Percentiles rank a stretch among this genome's conserved stretches.
phyloP scores from a whole-genome alignment of 192 early-diverging fungal genomes.

The Backusella morwellensis region DNA sequence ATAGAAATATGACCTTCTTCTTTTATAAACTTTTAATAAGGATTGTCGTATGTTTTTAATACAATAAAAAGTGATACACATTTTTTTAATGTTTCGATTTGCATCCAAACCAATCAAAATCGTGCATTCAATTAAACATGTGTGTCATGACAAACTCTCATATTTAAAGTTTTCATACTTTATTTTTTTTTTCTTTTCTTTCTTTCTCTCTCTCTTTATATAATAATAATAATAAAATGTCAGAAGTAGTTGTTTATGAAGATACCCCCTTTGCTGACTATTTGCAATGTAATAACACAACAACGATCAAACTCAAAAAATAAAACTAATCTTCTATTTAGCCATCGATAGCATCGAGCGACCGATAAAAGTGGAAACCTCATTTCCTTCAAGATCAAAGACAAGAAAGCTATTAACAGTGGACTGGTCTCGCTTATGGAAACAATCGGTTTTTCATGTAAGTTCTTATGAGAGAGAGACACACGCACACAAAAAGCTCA shows the following conservation, averaged over 20 bases:
- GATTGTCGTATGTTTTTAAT: too few species aligned
- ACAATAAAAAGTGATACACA: background rate
- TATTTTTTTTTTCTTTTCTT: background rate
- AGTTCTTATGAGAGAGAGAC: background rate
- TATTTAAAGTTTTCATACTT: background rate
- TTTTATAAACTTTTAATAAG: too few species aligned
- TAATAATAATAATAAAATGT: slow-evolving; percentile 29
- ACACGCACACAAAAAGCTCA: background rate
- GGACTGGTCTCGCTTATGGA: slow-evolving; percentile 11
- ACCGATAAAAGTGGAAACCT: slow-evolving; percentile 16
- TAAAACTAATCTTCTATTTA: background rate
- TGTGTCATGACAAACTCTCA: background rate
- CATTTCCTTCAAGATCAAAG: background rate
- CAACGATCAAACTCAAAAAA: background rate
- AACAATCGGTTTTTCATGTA: slow-evolving; percentile 18
- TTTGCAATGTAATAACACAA: slow-evolving; percentile 43
- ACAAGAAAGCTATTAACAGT: background rate
- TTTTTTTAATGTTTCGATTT: background rate
- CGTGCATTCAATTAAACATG: background rate
- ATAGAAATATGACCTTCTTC: too few species aligned
- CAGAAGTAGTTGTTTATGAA: slow-evolving; percentile 60
- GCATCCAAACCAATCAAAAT: background rate
- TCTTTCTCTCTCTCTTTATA: background rate
- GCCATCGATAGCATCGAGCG: slow-evolving; percentile 34
- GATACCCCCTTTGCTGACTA: slow-evolving; percentile 63